Evolutionary conservation across 305 asterid genomes (phyloP).

Genomic region (Fraxinus ornus): DNA sequence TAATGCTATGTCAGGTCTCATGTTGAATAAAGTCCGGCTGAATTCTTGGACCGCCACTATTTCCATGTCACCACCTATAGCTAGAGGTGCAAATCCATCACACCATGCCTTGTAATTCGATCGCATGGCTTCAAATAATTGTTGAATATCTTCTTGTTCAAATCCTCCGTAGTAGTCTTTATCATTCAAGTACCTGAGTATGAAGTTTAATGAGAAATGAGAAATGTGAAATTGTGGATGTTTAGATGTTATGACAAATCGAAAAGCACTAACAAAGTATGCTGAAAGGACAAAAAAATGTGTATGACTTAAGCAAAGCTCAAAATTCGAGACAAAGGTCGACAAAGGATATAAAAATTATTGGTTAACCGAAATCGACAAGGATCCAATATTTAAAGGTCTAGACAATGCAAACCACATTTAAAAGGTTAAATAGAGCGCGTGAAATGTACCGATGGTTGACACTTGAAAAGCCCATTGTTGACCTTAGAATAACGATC

Average conservation of each 20-base stretch:
- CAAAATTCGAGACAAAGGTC: background rate
- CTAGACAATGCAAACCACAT: too few species aligned
- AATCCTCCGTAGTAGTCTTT: conserved; percentile 44
- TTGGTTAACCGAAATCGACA: too few species aligned
- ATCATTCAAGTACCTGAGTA: conserved; percentile 30
- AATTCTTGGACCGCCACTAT: conserved; percentile 35
- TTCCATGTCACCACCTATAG: conserved; percentile 33
- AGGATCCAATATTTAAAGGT: background rate
- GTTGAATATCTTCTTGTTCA: conserved; percentile 36
- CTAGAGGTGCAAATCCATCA: conserved; percentile 32
- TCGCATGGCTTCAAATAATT: conserved; percentile 29
- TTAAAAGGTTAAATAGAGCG: too few species aligned
- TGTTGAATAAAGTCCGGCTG: conserved; percentile 38
- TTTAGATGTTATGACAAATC: background rate
- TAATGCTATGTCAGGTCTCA: conserved; percentile 46
- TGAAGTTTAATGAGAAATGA: background rate
- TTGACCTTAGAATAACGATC: background rate
- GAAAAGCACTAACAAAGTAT: background rate
- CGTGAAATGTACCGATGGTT: too few species aligned
- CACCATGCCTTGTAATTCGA: conserved; percentile 35
- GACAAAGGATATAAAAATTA: too few species aligned
- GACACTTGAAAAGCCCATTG: too few species aligned
- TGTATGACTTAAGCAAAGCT: too few species aligned
- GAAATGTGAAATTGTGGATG: background rate
- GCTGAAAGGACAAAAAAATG: too few species aligned